Evolutionary conservation across 2,329 filamentous ascomycete species (phyloP).

Genomic region (Penicillium paneum): DNA sequence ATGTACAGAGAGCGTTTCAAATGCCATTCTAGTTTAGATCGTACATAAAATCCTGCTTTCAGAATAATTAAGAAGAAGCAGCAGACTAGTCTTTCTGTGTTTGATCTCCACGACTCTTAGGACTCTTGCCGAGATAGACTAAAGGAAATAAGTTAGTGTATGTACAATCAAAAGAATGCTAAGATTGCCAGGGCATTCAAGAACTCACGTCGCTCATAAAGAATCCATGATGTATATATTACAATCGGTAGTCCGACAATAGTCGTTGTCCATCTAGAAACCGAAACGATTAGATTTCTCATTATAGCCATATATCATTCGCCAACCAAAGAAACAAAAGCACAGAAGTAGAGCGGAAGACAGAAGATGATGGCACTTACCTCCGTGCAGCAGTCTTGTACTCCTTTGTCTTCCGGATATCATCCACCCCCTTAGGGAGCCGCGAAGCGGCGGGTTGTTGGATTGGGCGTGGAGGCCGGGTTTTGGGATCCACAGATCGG

Average conservation of each 20-base stretch:
- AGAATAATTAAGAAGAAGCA: not conserved
- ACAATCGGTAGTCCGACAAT: conserved; percentile 35
- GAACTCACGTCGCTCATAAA: conserved; percentile 34
- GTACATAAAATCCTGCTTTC: not conserved
- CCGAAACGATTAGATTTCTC: not conserved
- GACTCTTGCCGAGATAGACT: conserved; percentile 29
- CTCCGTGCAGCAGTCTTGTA: conserved; percentile 40
- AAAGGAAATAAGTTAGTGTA: not conserved
- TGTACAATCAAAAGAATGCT: not conserved
- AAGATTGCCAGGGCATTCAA: not conserved
- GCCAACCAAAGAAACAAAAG: not conserved
- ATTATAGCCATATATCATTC: not conserved
- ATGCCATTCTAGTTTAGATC: not conserved
- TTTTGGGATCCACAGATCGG: conserved; percentile 14
- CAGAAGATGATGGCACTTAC: conserved; percentile 22
- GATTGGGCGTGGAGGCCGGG: conserved; percentile 13
- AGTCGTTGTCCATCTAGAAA: conserved; percentile 30
- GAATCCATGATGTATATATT: conserved; percentile 32
- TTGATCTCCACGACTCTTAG: conserved; percentile 12
- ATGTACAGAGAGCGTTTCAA: not conserved
- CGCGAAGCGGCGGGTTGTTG: conserved; percentile 9
- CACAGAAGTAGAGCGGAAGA: not conserved
- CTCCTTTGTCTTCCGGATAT: conserved; percentile 42
- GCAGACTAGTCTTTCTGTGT: not conserved
- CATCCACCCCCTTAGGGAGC: conserved; percentile 14